Percentiles rank a stretch among this genome's conserved stretches.
These are phyloP conservation scores for Colletotrichum godetiae DNA, from an alignment of 2,329 filamentous ascomycete genomes.

Conservation along the genomic window DNA sequence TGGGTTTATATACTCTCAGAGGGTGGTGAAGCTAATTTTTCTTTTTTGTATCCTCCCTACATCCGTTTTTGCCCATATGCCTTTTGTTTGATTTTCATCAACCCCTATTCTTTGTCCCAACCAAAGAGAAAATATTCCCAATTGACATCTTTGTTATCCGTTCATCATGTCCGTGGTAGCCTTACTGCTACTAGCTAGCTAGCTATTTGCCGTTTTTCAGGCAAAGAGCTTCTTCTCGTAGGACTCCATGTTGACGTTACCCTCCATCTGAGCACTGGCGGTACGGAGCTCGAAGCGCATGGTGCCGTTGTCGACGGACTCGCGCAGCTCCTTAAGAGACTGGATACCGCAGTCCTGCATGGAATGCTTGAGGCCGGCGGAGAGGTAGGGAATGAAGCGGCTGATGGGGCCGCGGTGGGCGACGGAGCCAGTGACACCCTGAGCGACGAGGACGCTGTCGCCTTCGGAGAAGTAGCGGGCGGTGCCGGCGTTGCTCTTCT, in stretches of 20 bases:
- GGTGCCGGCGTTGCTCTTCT: constrained; percentile 91
- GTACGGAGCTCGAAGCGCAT: constrained; percentile 95
- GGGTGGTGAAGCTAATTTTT: not conserved
- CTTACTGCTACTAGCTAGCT: not conserved
- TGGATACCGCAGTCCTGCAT: constrained; percentile 93
- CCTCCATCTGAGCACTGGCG: constrained; percentile 94
- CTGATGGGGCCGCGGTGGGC: constrained; percentile 86
- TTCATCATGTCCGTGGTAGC: constrained; percentile 18
- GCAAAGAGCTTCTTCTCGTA: constrained; percentile 99
- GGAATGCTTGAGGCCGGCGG: constrained; percentile 96
- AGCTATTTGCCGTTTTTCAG: constrained; percentile 54
- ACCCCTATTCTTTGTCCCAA: not conserved
- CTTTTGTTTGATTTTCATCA: constrained; percentile 15
- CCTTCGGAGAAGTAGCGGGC: constrained; percentile 99
- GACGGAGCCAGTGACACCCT: constrained; percentile 91
- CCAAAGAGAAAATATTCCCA: not conserved
- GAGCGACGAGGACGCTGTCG: constrained; percentile 92
- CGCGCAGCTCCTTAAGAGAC: constrained; percentile 82
- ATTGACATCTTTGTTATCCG: constrained; percentile 4
- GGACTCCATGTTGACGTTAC: constrained; percentile 97
- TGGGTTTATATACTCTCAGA: constrained; percentile 2
- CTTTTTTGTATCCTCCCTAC: not conserved
- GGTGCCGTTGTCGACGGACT: constrained; percentile 77
- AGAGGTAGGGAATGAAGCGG: constrained; percentile 96
- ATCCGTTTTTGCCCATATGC: not conserved